Percentiles rank a stretch among this genome's conserved stretches.
These are phyloP conservation scores for Seminavis robusta DNA, from an alignment of 108 stramenopile species.

Conservation along the genomic window DNA sequence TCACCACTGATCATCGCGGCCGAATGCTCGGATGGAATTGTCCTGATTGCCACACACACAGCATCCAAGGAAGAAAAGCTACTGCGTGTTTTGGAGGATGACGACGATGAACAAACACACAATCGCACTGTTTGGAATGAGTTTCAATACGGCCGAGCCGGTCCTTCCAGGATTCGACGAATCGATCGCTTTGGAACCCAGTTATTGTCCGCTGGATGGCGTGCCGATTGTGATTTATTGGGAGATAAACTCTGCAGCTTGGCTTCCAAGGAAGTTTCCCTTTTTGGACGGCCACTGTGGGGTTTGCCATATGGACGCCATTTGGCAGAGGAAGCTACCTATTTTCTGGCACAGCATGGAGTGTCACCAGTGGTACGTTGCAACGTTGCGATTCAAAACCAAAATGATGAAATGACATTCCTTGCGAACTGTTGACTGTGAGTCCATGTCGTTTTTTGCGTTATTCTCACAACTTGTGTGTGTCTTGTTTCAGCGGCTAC, in stretches of 20 bases:
- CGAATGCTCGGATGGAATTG: constrained; percentile 54
- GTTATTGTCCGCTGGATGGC: constrained; percentile 66
- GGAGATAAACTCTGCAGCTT: constrained; percentile 40
- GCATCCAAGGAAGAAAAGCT: constrained; percentile 14
- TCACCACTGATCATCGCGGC: constrained; percentile 63
- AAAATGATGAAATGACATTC: no score
- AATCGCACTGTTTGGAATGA: no score
- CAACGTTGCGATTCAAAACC: no score
- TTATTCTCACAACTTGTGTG: no score
- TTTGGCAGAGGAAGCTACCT: constrained; percentile 50
- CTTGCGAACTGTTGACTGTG: no score
- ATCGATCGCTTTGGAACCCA: constrained; percentile 46
- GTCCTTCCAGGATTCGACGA: constrained; percentile 54
- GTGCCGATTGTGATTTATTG: constrained; percentile 54
- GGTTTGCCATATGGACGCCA: constrained; percentile 31
- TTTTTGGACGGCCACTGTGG: constrained; percentile 26
- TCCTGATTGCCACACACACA: constrained; percentile 48
- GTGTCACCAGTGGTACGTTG: constrained; percentile 29
- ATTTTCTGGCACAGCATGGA: constrained; percentile 52
- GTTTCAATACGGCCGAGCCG: no score
- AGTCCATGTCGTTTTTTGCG: no score
- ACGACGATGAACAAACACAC: background rate
- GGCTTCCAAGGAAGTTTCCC: constrained; percentile 30
- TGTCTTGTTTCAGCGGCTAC: constrained; percentile 15
- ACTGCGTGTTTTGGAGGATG: constrained; percentile 9